Base-by-base conservation (phyloP, 1,284 basidiomycete genomes). In the Pyrrhoderma noxium region DNA sequence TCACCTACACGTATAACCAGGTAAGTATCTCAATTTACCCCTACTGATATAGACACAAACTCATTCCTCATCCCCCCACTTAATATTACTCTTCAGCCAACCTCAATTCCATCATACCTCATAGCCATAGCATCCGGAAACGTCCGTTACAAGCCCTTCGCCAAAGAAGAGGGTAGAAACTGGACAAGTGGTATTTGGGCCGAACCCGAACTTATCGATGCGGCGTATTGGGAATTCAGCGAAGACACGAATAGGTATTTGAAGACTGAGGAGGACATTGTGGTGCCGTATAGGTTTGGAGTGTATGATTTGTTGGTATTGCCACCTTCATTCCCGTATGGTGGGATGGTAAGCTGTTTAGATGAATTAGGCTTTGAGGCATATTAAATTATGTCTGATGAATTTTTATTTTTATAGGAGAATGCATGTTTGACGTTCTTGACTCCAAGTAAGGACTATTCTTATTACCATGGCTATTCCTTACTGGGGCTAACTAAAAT, bases 241-340 rank as follows among this genome's bases (percentile, higher is more conserved):
- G 81, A 85, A 59, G 90, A 94, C 60, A 89, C 89, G 0, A 77
- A 80, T 18, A 81, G 74, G 85, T 93, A 90, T 67, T 68, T 95
- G 58, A 73, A 76, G 1, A 77, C 75, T 11, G 92, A 90, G 42
- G 93, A 96, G 65, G 71, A 75, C 35, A 66, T 93, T 37, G 76
- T 90, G 1, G 78, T 76, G 0, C 72, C 79, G 0, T 99, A 98
- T 67, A 73, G 75, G 45, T 98, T 95, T 70, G 88, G 89, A 1
- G 85, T 93, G 2, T 97, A 93, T 62, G 93, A 97, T 65, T 69
- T 94, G 5, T 73, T 98, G 25, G 87, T 98, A n/a, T 73, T 97
- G 7, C 95, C 95, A 0, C 87, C 92, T 13, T 89, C 89, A 0
- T 98, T 97, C 75, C 94, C 94, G 0, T 97, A 89, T 64, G 89